Percentiles rank a stretch among this genome's conserved stretches.
These are phyloP conservation scores for Naganishia randhawae DNA, from an alignment of 768 basidiomycete genomes.

Conservation along the genomic window DNA sequence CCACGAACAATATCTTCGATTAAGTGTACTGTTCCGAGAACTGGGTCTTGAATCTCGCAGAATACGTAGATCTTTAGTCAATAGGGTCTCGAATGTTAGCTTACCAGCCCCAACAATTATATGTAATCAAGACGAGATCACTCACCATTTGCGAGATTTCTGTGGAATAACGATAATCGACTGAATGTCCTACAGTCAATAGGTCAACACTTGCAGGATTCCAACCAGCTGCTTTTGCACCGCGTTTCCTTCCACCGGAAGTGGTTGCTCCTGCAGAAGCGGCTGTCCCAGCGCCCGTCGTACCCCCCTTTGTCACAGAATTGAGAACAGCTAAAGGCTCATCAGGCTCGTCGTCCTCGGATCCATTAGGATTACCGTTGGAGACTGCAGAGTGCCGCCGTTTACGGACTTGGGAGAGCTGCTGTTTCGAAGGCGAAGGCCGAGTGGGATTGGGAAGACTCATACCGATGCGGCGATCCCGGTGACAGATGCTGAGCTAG, in stretches of 20 bases:
- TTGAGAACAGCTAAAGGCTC: background rate
- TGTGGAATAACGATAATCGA: constrained; percentile 73
- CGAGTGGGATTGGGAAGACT: background rate
- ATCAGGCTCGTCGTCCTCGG: constrained; percentile 7
- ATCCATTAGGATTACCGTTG: background rate
- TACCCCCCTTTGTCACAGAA: background rate
- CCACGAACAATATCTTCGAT: constrained; percentile 92
- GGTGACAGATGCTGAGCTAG: background rate
- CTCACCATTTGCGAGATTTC: constrained; percentile 92
- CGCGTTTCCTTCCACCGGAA: constrained; percentile 15
- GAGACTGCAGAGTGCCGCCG: constrained; percentile 13
- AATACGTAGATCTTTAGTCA: constrained; percentile 64
- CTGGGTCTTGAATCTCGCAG: constrained; percentile 87
- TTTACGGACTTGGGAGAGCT: background rate
- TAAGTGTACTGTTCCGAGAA: constrained; percentile 77
- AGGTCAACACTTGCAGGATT: constrained; percentile 17
- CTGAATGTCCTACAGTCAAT: constrained; percentile 2
- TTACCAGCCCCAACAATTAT: background rate
- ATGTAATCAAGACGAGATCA: background rate
- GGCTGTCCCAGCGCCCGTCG: background rate
- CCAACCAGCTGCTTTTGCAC: constrained; percentile 19
- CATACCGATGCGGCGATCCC: background rate
- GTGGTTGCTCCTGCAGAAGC: background rate
- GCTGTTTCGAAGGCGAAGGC: constrained; percentile 15
- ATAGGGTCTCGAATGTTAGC: background rate